Percentiles rank a stretch among this genome's conserved stretches.
Evolutionary conservation across 192 early-diverging fungal species (phyloP).

Genomic region (Backusella tuberculispora): DNA sequence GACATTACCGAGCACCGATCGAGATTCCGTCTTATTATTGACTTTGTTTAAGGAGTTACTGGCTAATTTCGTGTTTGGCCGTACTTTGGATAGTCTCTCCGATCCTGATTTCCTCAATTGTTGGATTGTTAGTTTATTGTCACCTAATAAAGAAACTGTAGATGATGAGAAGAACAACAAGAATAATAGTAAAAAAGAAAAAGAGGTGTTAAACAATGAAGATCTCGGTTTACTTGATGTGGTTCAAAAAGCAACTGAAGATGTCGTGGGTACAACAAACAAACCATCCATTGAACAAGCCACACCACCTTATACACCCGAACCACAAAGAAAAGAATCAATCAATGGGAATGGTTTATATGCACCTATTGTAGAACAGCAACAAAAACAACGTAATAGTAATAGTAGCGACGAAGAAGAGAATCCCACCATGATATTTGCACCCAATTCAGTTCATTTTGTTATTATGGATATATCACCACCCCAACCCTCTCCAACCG

Average conservation of each 20-base stretch:
- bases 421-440: slow-evolving; percentile 14
- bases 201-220: background rate
- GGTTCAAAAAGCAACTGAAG: slow-evolving; percentile 41
- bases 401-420: background rate
- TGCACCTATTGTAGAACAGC: background rate
- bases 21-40: slow-evolving; percentile 44
- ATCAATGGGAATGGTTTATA: background rate
- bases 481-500: background rate
- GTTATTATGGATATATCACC: slow-evolving; percentile 36
- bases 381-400: background rate
- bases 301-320: slow-evolving; percentile 19
- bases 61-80: slow-evolving; percentile 51
- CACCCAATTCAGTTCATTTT: slow-evolving; percentile 30
- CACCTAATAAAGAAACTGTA: background rate
- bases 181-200: background rate
- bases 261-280: slow-evolving; percentile 20
- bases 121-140: slow-evolving; percentile 52
- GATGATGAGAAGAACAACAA: background rate
- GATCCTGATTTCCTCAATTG: slow-evolving; percentile 60
- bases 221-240: slow-evolving; percentile 18
- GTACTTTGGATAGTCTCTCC: slow-evolving; percentile 45
- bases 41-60: slow-evolving; percentile 55
- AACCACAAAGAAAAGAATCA: background rate
- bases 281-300: background rate
- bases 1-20: slow-evolving; percentile 47